phyloP scores from a whole-genome alignment of 441 rosid genomes.

The Gossypium davidsonii region DNA sequence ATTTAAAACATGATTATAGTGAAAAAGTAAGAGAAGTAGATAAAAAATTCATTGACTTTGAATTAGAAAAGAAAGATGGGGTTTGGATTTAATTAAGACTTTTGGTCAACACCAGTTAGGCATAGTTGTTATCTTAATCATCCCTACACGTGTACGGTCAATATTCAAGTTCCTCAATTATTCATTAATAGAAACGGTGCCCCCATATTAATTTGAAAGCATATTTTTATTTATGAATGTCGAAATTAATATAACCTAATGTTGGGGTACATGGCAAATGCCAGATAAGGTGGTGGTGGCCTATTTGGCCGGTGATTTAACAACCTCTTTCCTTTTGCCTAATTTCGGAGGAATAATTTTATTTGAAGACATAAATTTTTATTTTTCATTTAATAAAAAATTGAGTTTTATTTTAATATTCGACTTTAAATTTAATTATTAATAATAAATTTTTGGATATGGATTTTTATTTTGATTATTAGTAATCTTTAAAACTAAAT shows the following conservation, averaged over 20 bases:
- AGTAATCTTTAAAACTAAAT: no score
- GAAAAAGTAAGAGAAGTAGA: no score
- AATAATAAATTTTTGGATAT: no score
- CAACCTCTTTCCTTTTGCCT: conserved; percentile 4
- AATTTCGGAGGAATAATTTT: no score
- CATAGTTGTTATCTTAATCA: neutral
- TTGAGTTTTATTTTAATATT: no score
- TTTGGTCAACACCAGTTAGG: neutral
- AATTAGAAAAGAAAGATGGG: neutral
- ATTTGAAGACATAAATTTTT: no score
- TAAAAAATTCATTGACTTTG: conserved; percentile 15
- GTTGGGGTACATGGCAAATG: neutral
- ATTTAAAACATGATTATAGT: no score
- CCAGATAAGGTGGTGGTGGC: conserved; percentile 4
- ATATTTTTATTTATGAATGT: conserved; percentile 1
- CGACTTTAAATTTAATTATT: no score
- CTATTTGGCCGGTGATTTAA: conserved; percentile 21
- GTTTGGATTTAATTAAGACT: neutral
- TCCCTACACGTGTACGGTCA: neutral
- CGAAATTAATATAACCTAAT: neutral
- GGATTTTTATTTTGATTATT: no score
- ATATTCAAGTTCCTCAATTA: neutral
- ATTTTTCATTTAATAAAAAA: no score
- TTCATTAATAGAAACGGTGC: conserved; percentile 18
- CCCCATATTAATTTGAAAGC: conserved; percentile 12